These are phyloP conservation scores for Aphanomyces stellatus DNA, from an alignment of 352 stramenopile species.

Conservation along the genomic window DNA sequence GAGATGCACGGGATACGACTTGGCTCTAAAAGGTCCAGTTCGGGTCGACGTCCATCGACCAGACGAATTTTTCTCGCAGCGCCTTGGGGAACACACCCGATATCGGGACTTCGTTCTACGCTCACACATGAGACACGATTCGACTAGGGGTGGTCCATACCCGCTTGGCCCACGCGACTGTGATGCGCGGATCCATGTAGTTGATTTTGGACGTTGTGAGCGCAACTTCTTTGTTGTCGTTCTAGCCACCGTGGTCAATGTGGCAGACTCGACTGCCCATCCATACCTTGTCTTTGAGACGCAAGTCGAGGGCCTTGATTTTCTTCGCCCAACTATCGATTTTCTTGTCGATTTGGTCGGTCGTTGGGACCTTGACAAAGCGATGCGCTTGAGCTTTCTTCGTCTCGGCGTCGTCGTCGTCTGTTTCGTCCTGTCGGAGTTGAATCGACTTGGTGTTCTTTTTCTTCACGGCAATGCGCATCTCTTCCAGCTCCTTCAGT, in stretches of 20 bases:
- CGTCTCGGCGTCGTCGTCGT: conserved; percentile 56
- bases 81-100: conserved; percentile 98
- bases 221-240: conserved; percentile 99
- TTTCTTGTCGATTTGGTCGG: conserved; percentile 91
- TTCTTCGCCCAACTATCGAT: conserved; percentile 94
- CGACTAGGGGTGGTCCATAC: conserved; percentile 52
- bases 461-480: conserved; percentile 81
- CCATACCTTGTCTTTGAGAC: conserved; percentile 92
- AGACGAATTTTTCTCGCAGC: conserved; percentile 99
- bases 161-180: conserved; percentile 98
- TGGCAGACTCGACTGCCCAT: not conserved
- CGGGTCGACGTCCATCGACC: conserved; percentile 96
- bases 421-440: conserved; percentile 58
- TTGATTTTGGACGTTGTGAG: conserved; percentile 99
- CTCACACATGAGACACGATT: conserved; percentile 10
- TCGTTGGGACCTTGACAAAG: conserved; percentile 86
- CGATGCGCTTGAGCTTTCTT: conserved; percentile 94
- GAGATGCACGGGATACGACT: too few relatives aligned
- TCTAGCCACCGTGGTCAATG: conserved; percentile 19
- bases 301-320: conserved; percentile 83
- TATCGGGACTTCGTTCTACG: conserved; percentile 94
- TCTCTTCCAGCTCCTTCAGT: conserved; percentile 92
- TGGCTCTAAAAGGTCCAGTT: conserved; percentile 95
- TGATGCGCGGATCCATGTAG: conserved; percentile 99
- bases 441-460: conserved; percentile 86